A percentile compares a stretch with the other conserved stretches of the same genome.
Evolutionary conservation across 352 stramenopile genomes (phyloP).

Genomic region (Phytopythium sindhum): DNA sequence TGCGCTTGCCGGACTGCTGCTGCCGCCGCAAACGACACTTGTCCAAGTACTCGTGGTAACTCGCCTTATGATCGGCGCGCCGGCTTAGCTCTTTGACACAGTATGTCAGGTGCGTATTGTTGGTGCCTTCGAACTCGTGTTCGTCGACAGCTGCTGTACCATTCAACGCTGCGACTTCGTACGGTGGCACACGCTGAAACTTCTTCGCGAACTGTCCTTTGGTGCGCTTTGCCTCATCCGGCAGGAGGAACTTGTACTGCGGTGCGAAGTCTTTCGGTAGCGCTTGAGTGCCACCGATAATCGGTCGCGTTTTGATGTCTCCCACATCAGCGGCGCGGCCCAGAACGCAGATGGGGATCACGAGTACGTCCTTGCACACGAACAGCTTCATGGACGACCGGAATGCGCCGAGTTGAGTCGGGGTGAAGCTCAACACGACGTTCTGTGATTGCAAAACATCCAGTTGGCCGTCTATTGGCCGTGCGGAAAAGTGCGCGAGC

Average conservation of each 20-base stretch:
- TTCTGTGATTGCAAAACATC: slow-evolving; percentile 86
- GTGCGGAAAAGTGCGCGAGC: slow-evolving; percentile 75
- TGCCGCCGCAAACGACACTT: slow-evolving; percentile 39
- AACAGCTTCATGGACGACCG: slow-evolving; percentile 33
- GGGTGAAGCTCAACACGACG: slow-evolving; percentile 88
- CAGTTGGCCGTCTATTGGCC: slow-evolving; percentile 61
- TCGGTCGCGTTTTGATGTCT: slow-evolving; percentile 19
- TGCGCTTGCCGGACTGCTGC: slow-evolving; percentile 23
- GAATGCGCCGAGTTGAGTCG: slow-evolving; percentile 84
- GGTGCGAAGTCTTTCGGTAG: slow-evolving; percentile 83
- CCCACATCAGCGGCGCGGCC: slow-evolving; percentile 61
- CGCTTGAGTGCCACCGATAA: slow-evolving; percentile 61
- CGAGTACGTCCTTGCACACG: slow-evolving; percentile 46
- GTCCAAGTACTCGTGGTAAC: slow-evolving; percentile 69
- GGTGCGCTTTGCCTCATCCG: slow-evolving; percentile 60
- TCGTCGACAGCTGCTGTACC: slow-evolving; percentile 72
- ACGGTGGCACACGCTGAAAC: slow-evolving; percentile 63
- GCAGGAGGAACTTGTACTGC: slow-evolving; percentile 88
- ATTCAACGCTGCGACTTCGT: slow-evolving; percentile 57
- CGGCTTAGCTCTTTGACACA: slow-evolving; percentile 79
- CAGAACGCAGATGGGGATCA: slow-evolving; percentile 56
- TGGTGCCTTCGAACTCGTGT: slow-evolving; percentile 80
- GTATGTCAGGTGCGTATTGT: slow-evolving; percentile 84
- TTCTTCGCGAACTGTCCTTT: slow-evolving; percentile 45
- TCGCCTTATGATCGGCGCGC: slow-evolving; percentile 56